Percentiles rank a stretch among this genome's conserved stretches.
phyloP scores from a whole-genome alignment of 179 eudicot genomes.

The Sideroxylon spinosum region DNA sequence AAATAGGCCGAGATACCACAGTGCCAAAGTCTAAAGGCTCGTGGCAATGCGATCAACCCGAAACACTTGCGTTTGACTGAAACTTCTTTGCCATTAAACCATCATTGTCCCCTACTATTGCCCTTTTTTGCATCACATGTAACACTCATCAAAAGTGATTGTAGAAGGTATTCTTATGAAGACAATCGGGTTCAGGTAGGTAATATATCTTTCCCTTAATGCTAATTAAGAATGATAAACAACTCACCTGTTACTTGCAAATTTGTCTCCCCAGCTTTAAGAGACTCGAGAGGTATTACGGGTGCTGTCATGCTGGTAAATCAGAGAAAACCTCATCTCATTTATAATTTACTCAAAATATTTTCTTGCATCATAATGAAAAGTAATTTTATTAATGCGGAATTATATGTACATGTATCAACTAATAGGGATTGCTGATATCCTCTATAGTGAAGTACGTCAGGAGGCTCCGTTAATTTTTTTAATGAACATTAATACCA shows the following conservation, averaged over 20 bases:
- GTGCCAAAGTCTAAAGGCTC: neutral
- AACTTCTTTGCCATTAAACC: neutral
- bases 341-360: neutral
- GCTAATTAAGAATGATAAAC: conserved; percentile 6
- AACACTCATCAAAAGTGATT: neutral
- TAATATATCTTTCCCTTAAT: neutral
- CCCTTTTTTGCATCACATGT: neutral
- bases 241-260: conserved; percentile 73
- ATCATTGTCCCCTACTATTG: neutral
- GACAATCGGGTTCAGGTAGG: neutral
- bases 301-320: conserved; percentile 87
- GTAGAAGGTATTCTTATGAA: neutral
- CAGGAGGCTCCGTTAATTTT: no score
- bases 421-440: no score
- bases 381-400: neutral
- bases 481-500: neutral
- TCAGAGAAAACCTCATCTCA: conserved; percentile 7
- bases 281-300: conserved; percentile 65
- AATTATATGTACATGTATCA: neutral
- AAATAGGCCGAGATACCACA: no score
- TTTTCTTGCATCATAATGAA: conserved; percentile 2
- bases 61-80: neutral
- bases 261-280: conserved; percentile 71
- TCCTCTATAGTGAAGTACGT: no score
- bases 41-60: neutral